Conservation (phyloP, 306 rosid species). For the Senna tora region DNA sequence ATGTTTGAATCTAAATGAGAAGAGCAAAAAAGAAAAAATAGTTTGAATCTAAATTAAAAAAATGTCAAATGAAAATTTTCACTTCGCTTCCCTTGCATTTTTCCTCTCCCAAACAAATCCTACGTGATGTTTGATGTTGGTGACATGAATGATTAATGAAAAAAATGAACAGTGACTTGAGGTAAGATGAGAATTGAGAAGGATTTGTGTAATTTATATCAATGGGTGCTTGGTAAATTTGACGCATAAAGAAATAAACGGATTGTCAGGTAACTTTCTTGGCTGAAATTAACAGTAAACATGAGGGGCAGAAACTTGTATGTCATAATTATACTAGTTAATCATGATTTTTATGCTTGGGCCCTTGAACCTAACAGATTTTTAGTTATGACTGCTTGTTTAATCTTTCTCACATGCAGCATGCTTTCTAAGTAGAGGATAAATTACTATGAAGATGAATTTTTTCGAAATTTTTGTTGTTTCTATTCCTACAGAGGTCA, state of each 20-base stretch:
- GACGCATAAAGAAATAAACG: neutral
- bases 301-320: neutral
- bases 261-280: neutral
- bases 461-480: slow-evolving; percentile 23
- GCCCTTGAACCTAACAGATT: slow-evolving; percentile 5
- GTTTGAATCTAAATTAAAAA: no score
- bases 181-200: slow-evolving; percentile 11
- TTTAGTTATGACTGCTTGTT: slow-evolving; percentile 11
- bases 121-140: slow-evolving; percentile 18
- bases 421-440: neutral
- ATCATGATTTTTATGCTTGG: slow-evolving; percentile 23
- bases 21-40: no score
- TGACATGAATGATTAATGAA: slow-evolving; percentile 5
- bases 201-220: neutral
- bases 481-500: neutral
- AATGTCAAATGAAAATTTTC: no score
- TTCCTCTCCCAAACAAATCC: no score
- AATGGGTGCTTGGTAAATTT: slow-evolving; percentile 7
- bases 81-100: no score
- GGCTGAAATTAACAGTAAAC: slow-evolving; percentile 22
- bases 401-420: neutral
- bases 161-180: slow-evolving; percentile 6
- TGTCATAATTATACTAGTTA: neutral
- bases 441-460: slow-evolving; percentile 3
- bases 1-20: no score